These are phyloP conservation scores for Coniochaeta sp. DNA, from an alignment of 2,329 filamentous ascomycete species.

Conservation along the genomic window DNA sequence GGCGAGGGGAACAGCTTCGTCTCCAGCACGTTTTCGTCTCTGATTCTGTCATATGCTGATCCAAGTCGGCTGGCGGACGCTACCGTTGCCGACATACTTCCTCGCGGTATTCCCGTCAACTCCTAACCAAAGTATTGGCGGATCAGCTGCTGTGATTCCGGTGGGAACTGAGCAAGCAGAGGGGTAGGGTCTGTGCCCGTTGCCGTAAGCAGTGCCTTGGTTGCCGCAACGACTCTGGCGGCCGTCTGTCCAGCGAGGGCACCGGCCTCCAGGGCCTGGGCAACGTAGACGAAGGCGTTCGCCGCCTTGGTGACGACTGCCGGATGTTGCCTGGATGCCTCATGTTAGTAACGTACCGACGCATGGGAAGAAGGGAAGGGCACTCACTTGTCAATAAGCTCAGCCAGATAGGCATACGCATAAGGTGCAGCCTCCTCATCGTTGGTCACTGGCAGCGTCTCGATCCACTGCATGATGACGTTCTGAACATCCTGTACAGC, in stretches of 20 bases:
- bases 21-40: too few relatives aligned
- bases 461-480: slow-evolving; percentile 78
- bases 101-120: too few relatives aligned
- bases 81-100: too few relatives aligned
- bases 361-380: background rate
- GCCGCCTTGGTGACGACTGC: slow-evolving; percentile 69
- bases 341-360: too few relatives aligned
- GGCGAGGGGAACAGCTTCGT: too few relatives aligned
- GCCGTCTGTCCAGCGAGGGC: slow-evolving; percentile 82
- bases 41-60: too few relatives aligned
- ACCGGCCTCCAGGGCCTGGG: slow-evolving; percentile 83
- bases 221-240: slow-evolving; percentile 65
- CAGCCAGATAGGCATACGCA: slow-evolving; percentile 84
- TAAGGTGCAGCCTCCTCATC: slow-evolving; percentile 97
- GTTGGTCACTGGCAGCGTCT: slow-evolving; percentile 84
- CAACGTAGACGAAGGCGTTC: slow-evolving; percentile 79
- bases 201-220: slow-evolving; percentile 68
- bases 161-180: slow-evolving; percentile 66
- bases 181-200: slow-evolving; percentile 71
- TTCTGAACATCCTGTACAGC: slow-evolving; percentile 71
- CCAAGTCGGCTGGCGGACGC: too few relatives aligned
- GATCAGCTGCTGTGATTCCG: slow-evolving; percentile 74
- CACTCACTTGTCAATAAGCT: slow-evolving; percentile 90
- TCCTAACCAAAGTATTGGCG: slow-evolving; percentile 67
- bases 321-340: slow-evolving; percentile 65